A percentile compares a stretch with the other conserved stretches of the same genome.
These are phyloP conservation scores for Digitaria exilis DNA, from an alignment of 202 grass and related monocot genomes.

Conservation along the genomic window DNA sequence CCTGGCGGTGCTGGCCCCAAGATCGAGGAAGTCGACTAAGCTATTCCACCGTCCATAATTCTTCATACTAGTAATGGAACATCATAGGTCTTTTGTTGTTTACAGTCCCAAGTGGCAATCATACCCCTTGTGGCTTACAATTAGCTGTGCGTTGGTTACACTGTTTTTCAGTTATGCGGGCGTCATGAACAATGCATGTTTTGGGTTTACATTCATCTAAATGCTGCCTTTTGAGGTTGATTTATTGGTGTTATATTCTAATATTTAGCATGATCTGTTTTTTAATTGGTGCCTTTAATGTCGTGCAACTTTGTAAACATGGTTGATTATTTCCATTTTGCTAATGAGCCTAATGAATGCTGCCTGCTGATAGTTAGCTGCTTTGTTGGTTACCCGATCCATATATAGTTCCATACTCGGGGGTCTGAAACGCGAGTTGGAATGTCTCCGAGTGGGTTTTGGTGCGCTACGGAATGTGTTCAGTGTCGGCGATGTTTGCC, in stretches of 20 bases:
- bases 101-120: constrained; percentile 35
- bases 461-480: not conserved
- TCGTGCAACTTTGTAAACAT: no score
- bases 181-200: constrained; percentile 1
- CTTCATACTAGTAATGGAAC: not conserved
- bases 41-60: not conserved
- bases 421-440: not conserved
- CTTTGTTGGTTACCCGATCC: not conserved
- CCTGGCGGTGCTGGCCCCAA: constrained; percentile 59
- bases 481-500: not conserved
- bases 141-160: constrained; percentile 12
- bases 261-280: not conserved
- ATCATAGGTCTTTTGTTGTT: constrained; percentile 35
- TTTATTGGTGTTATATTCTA: no score
- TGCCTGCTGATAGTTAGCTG: not conserved
- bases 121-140: constrained; percentile 37
- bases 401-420: not conserved
- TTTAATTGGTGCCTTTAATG: not conserved
- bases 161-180: not conserved
- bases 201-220: constrained; percentile 8
- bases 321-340: no score
- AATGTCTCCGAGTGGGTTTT: no score
- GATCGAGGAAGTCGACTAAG: constrained; percentile 73
- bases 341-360: no score
- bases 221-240: not conserved